Evolutionary conservation across 345 rosid species (phyloP), one percentile per base, ranked within the genome.

Genomic region (Pseudoturritis turrita): DNA sequence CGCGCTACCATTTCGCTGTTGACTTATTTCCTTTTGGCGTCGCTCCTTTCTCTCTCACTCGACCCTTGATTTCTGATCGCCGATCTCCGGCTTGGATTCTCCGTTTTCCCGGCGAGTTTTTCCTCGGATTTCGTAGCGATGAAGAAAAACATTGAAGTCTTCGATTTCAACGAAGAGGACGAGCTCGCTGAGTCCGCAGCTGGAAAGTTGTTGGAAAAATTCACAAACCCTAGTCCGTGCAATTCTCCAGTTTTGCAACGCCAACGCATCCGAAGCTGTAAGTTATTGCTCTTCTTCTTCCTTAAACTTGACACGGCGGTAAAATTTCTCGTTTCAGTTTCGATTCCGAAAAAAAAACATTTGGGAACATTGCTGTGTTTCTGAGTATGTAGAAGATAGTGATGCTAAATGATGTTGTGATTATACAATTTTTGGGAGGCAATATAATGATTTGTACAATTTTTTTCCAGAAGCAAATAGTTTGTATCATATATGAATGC

Each of bases 121-220:
- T 44, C 11, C 23, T 64, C 21, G 2, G 33, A 33, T 65, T 49
- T 28, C 13, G 4, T 41, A 63, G 51, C 74, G 66, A 91, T 89
- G 97, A 84, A 85, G 83, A 76, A 67, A 68, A 81, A 54, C 18
- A 62, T 80, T 7, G 87, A 78, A 2, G 88, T 84, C 15, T 87
- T 82, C 77, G 95, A 88, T 55, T 89, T 86, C 88, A 84, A 79
- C 6, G 89, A 86, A 73, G 96, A 85, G 50, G 96, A 89, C 63
- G 89, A 86, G 85, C 70, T 81, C 55, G 41, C 84, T 25, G 95
- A 91, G 67, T 51, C 69, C 7, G 68, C 76, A 28, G 75, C 85
- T 39, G 82, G 78, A 21, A 82, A 89, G 70, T 54, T 77, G 37
- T 43, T 74, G 49, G 71, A 50, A 74, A 89, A 89, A 73, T 81